Conservation (phyloP, 805 yeast species). For the Saturnispora galanensis region DNA sequence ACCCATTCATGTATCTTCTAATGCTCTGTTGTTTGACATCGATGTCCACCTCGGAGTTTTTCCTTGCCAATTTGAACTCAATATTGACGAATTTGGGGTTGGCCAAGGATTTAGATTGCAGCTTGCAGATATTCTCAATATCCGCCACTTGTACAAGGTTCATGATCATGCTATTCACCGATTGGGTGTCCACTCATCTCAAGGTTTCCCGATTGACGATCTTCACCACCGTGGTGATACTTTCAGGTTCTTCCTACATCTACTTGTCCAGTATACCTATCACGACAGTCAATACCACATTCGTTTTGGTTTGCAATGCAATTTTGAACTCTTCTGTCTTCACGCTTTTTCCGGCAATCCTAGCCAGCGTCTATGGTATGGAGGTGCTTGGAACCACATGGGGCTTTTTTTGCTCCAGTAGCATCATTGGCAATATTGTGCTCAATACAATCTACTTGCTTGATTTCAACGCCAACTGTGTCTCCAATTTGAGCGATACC, state of each 20-base stretch:
- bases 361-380: conserved; percentile 80
- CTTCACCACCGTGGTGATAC: conserved; percentile 17
- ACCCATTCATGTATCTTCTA: conserved; percentile 56
- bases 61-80: conserved; percentile 68
- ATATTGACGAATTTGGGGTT: conserved; percentile 19
- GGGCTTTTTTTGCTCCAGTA: conserved; percentile 83
- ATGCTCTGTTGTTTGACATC: conserved; percentile 54
- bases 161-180: conserved; percentile 58
- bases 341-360: conserved; percentile 77
- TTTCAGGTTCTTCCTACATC: conserved; percentile 23
- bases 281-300: conserved; percentile 14
- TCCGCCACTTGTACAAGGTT: conserved; percentile 66
- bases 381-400: conserved; percentile 86
- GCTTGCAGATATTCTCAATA: conserved; percentile 32
- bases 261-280: conserved; percentile 23
- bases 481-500: conserved; percentile 3
- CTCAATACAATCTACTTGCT: conserved; percentile 63
- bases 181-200: conserved; percentile 34
- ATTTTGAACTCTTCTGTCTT: conserved; percentile 63
- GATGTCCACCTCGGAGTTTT: conserved; percentile 81
- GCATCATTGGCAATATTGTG: conserved; percentile 30
- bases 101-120: conserved; percentile 15
- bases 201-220: conserved; percentile 23
- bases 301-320: conserved; percentile 22
- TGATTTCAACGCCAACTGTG: conserved; percentile 41